Conservation (phyloP, 768 basidiomycete genomes). For the Panus rudis region DNA sequence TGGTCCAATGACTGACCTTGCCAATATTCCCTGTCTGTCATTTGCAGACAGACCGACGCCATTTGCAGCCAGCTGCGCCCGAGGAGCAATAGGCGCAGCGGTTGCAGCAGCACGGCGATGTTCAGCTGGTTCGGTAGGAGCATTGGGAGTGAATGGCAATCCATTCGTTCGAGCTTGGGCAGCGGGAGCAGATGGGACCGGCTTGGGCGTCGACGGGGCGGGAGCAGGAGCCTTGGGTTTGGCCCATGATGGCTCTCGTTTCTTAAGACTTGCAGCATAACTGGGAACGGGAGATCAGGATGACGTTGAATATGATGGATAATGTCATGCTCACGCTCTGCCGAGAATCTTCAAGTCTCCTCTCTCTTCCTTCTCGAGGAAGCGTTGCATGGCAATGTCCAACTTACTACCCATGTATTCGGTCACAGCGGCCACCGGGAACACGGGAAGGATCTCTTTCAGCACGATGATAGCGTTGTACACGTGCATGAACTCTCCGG, state of each 20-base stretch:
- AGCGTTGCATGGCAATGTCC: constrained; percentile 53
- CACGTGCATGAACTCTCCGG: constrained; percentile 93
- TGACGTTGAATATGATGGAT: constrained; percentile 2
- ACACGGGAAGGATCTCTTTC: constrained; percentile 85
- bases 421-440: constrained; percentile 62
- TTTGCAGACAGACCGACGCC: constrained; percentile 18
- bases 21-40: too few species aligned
- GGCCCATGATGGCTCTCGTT: constrained; percentile 56
- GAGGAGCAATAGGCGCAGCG: constrained; percentile 47
- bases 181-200: constrained; percentile 4
- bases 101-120: constrained; percentile 8
- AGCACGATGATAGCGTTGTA: constrained; percentile 95
- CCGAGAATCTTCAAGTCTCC: constrained; percentile 80
- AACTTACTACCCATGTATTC: constrained; percentile 48
- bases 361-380: constrained; percentile 71
- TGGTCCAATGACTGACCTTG: too few species aligned
- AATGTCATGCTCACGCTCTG: constrained; percentile 52
- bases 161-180: constrained; percentile 7
- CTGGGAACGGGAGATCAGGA: constrained; percentile 25
- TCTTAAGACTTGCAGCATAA: constrained; percentile 70
- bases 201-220: constrained; percentile 5
- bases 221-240: constrained; percentile 26
- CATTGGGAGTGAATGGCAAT: constrained; percentile 6
- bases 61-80: constrained; percentile 39
- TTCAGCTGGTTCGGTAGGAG: constrained; percentile 8